Evolutionary conservation across 1,284 basidiomycete genomes (phyloP), one percentile per base, ranked within the genome.

Genomic region (Malassezia globosa): DNA sequence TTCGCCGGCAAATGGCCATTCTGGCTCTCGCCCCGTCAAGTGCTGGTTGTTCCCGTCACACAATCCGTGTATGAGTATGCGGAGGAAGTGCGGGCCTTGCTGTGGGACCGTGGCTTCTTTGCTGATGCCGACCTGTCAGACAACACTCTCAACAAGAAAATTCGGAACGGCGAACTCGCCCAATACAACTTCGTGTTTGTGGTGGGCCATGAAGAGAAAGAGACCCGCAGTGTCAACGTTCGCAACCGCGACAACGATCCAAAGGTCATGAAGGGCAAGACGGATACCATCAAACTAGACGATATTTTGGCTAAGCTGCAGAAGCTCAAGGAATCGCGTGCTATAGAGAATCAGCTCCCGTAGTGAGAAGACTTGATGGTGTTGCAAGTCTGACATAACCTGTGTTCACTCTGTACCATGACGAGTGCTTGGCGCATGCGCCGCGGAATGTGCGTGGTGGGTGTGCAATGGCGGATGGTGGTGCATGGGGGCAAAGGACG

Each of bases 1-100:
- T 92, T 89, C 70, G 90, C 81, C 37, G 94, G 94, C 26, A 95
- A 95, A 76, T 99, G 92, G 90, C 94, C 94, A 4, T 95, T 97
- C 79, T 99, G 94, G 94, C 71, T 97, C 41, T 89, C 84, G 0
- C 94, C 94, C 11, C 80, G 94, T 38, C 94, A 97, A 74, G 82
- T 95, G 22, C 75, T 94, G 23, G 84, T 97, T 48, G 85, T 99
- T 41, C 94, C 94, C 2, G 88, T 97, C 27, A 88, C 90, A 14
- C 80, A 78, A 11, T 81, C 85, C 25, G 87, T 81, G 63, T 89
- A 64, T 76, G 85, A 84, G 24, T 99, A 97, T 69, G 92, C 92
- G 2, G 76, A 81, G 39, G 79, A 87, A 69, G 81, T 96, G 26
- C 78, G 79, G 24, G 76, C 81, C 46, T 78, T 76, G 55, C 78